phyloP scores from a whole-genome alignment of 23 red algal species.

The Gracilariopsis chorda region DNA sequence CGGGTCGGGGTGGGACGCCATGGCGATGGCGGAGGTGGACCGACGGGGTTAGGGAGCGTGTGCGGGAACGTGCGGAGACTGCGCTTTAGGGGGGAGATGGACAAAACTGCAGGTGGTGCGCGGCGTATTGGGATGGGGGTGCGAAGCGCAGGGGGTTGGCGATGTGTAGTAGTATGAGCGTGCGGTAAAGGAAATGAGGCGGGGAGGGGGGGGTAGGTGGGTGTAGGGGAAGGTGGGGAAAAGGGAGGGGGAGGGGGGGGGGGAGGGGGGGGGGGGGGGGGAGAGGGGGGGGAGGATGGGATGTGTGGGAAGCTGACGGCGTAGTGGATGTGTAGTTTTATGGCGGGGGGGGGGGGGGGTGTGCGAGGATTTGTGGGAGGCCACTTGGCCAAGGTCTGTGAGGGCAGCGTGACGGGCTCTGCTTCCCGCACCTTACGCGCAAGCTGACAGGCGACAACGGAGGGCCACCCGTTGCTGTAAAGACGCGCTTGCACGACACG shows the following conservation, averaged over 20 bases:
- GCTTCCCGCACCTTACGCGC: conserved; percentile 18
- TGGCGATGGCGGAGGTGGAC: not conserved
- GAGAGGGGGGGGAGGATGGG: not conserved
- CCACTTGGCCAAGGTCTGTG: not conserved
- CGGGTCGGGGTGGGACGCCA: conserved; percentile 1
- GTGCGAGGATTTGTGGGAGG: not conserved
- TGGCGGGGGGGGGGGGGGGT: not conserved
- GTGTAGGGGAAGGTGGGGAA: not conserved
- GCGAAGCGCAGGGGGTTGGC: not conserved
- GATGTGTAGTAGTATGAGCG: not conserved
- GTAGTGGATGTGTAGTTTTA: not conserved
- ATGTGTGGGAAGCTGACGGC: not conserved
- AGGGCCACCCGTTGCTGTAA: not conserved
- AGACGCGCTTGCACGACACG: too few species aligned
- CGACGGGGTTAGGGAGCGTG: too few species aligned
- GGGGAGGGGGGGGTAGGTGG: not conserved
- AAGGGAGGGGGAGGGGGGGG: not conserved
- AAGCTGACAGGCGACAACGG: not conserved
- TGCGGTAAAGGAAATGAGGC: not conserved
- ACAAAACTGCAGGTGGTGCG: too few species aligned
- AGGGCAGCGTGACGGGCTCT: not conserved
- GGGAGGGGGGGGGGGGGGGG: not conserved
- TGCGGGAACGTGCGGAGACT: too few species aligned
- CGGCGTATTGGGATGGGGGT: too few species aligned
- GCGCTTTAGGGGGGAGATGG: too few species aligned